Percentiles rank a stretch among this genome's conserved stretches.
These are phyloP conservation scores for Verbena officinalis DNA, from an alignment of 257 asterid species.

Conservation along the genomic window DNA sequence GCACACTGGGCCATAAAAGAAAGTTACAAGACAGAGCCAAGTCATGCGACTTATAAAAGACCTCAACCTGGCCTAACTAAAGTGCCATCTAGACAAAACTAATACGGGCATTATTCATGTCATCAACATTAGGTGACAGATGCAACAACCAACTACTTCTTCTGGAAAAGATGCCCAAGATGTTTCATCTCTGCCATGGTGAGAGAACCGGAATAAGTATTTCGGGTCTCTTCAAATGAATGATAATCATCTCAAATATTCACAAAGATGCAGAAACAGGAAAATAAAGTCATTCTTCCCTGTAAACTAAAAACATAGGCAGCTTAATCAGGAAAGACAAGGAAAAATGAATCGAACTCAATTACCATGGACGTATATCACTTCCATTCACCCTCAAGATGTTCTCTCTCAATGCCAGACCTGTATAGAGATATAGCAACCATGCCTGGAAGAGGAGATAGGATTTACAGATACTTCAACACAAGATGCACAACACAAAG, in stretches of 20 bases:
- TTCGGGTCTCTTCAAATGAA: background rate
- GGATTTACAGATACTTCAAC: slow-evolving; percentile 12
- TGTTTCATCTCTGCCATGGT: background rate
- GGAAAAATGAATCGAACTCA: slow-evolving; percentile 8
- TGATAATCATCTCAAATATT: background rate
- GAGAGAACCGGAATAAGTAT: background rate
- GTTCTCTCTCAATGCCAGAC: slow-evolving; percentile 93
- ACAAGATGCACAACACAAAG: background rate
- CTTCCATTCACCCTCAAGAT: slow-evolving; percentile 93
- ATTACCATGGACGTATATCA: slow-evolving; percentile 97
- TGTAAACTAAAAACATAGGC: slow-evolving; percentile 16
- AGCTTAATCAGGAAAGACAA: background rate
- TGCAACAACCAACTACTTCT: background rate
- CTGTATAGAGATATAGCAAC: slow-evolving; percentile 94
- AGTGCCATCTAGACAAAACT: background rate
- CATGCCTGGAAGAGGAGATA: slow-evolving; percentile 75
- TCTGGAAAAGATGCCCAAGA: slow-evolving; percentile 1
- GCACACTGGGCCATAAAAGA: background rate
- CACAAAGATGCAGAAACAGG: slow-evolving; percentile 2
- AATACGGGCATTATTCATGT: slow-evolving; percentile 10
- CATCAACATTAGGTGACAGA: no score
- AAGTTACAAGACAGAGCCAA: slow-evolving; percentile 1
- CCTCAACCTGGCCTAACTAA: slow-evolving; percentile 6
- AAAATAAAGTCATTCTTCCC: slow-evolving; percentile 1
- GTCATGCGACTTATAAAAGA: background rate